A percentile compares a stretch with the other conserved stretches of the same genome.
These are phyloP conservation scores for Giardia duodenalis DNA, from an alignment of 208 protist genomes.

Conservation along the genomic window DNA sequence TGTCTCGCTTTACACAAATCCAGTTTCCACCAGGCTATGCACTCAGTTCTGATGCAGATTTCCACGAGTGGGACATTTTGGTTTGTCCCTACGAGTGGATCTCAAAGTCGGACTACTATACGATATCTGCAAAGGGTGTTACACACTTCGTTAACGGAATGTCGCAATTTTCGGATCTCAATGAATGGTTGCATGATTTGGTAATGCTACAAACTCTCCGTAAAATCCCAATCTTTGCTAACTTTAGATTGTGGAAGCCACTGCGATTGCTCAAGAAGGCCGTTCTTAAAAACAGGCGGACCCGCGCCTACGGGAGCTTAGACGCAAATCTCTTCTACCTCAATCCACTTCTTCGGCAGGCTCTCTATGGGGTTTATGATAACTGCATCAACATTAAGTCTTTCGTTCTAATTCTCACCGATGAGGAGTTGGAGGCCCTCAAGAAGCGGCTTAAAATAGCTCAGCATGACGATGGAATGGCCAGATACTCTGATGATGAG, in stretches of 20 bases:
- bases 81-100: constrained; percentile 7
- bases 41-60: not conserved
- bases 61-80: not conserved
- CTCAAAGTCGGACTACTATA: not conserved
- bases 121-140: not conserved
- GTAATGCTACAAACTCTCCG: constrained; percentile 1
- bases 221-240: not conserved
- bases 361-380: not conserved
- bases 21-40: not conserved
- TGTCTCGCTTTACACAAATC: not conserved
- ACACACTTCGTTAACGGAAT: not conserved
- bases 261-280: not conserved
- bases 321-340: not conserved
- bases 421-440: not conserved
- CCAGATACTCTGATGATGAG: not conserved
- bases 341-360: not conserved
- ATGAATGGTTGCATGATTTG: constrained; percentile 26
- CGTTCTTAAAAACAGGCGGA: not conserved
- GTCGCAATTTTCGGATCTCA: not conserved
- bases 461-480: not conserved
- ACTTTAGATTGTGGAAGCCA: constrained; percentile 21
- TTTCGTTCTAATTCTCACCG: not conserved
- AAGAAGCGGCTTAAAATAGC: not conserved
- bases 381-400: not conserved
- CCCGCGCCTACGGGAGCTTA: not conserved